Evolutionary conservation across 805 yeast species (phyloP).

Genomic region (Candida andamanensis): DNA sequence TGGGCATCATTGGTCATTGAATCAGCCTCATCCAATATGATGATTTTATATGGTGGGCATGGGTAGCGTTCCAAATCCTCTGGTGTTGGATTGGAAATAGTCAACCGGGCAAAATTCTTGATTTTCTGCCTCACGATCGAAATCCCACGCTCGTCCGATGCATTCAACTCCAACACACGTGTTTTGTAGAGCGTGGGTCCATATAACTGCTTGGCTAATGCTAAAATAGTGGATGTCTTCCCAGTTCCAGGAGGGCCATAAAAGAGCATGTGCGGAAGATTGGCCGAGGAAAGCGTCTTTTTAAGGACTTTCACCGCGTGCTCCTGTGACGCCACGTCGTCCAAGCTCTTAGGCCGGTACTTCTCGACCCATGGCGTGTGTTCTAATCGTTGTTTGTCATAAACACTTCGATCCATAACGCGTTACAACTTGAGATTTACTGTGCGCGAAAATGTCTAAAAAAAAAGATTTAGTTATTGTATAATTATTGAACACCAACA

Average conservation of each 20-base stretch:
- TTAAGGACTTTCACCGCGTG: slow-evolving; percentile 81
- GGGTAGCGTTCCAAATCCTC: slow-evolving; percentile 74
- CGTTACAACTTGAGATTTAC: too few relatives aligned
- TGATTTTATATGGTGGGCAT: slow-evolving; percentile 93
- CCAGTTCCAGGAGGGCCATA: slow-evolving; percentile 96
- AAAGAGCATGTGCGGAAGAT: slow-evolving; percentile 86
- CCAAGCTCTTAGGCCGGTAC: slow-evolving; percentile 82
- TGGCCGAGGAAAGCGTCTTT: slow-evolving; percentile 72
- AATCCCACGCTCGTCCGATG: slow-evolving; percentile 89
- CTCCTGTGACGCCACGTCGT: slow-evolving; percentile 88
- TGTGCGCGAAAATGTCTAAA: too few relatives aligned
- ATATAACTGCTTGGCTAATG: slow-evolving; percentile 72
- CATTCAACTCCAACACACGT: slow-evolving; percentile 78
- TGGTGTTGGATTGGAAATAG: slow-evolving; percentile 73
- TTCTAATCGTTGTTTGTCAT: slow-evolving; percentile 39
- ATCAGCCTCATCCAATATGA: slow-evolving; percentile 92
- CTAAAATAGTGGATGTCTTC: slow-evolving; percentile 82
- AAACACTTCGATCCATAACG: too few relatives aligned
- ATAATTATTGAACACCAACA: slow-evolving; percentile 72
- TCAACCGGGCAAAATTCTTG: slow-evolving; percentile 79
- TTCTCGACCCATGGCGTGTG: slow-evolving; percentile 91
- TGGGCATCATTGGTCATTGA: slow-evolving; percentile 98
- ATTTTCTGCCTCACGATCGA: slow-evolving; percentile 81
- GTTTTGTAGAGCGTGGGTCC: slow-evolving; percentile 64
- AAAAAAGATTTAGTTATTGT: too few relatives aligned